Percentiles rank a stretch among this genome's conserved stretches.
These are phyloP conservation scores for Macroventuria anomochaeta DNA, from an alignment of 2,329 filamentous ascomycete genomes.

Conservation along the genomic window DNA sequence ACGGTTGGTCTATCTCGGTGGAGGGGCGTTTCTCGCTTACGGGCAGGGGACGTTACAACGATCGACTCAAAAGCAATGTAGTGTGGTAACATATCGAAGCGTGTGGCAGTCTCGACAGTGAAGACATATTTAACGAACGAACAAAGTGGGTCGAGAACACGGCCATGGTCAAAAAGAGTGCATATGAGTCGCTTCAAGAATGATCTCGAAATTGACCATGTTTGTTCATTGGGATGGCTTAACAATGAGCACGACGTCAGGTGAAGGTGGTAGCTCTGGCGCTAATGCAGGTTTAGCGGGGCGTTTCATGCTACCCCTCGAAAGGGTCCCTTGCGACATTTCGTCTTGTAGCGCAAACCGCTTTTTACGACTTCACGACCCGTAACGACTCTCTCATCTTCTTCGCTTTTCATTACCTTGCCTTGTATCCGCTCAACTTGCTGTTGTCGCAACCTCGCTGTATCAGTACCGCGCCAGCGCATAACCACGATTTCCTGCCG, in stretches of 20 bases:
- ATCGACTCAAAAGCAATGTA: too few species aligned
- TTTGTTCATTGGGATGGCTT: not conserved
- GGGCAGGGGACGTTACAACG: too few species aligned
- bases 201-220: too few species aligned
- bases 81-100: too few species aligned
- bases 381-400: conserved; percentile 35
- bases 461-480: conserved; percentile 4
- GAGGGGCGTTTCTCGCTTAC: too few species aligned
- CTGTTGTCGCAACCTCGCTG: conserved; percentile 3
- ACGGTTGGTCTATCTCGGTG: too few species aligned
- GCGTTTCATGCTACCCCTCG: conserved; percentile 17
- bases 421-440: conserved; percentile 1
- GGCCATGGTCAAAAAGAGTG: too few species aligned
- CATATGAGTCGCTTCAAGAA: too few species aligned
- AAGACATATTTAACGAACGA: too few species aligned
- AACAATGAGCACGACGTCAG: not conserved
- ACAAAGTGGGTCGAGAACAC: too few species aligned
- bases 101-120: too few species aligned
- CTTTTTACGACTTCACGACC: conserved; percentile 41
- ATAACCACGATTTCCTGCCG: conserved; percentile 14
- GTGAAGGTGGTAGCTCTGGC: not conserved
- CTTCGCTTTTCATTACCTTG: conserved; percentile 23
- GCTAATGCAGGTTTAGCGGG: conserved; percentile 11
- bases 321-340: conserved; percentile 14
- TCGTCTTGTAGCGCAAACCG: conserved; percentile 14